phyloP scores from a whole-genome alignment of 352 stramenopile species.

The Phytophthora pseudosyringae region DNA sequence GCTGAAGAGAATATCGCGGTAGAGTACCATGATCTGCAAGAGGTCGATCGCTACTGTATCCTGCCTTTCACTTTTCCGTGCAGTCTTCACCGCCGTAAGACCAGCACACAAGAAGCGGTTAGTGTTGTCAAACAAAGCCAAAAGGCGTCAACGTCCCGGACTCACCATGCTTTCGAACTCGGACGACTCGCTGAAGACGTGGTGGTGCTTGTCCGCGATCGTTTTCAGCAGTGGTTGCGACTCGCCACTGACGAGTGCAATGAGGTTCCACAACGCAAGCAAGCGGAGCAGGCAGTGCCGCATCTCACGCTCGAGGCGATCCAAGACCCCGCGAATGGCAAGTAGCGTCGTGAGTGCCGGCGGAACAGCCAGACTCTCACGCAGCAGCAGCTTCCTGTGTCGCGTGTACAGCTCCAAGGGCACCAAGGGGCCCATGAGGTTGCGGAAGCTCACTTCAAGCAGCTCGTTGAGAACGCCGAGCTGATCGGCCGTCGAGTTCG shows the following conservation, averaged over 20 bases:
- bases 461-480: constrained; percentile 63
- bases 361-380: constrained; percentile 46
- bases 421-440: constrained; percentile 64
- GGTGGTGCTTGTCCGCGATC: constrained; percentile 58
- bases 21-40: constrained; percentile 64
- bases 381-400: constrained; percentile 47
- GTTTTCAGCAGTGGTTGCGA: constrained; percentile 46
- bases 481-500: constrained; percentile 27
- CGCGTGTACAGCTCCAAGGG: constrained; percentile 48
- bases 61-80: constrained; percentile 43
- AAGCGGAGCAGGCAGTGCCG: constrained; percentile 61
- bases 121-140: background rate
- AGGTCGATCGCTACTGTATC: constrained; percentile 58
- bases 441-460: constrained; percentile 72
- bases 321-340: constrained; percentile 52
- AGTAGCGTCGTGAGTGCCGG: constrained; percentile 50
- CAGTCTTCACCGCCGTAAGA: constrained; percentile 31
- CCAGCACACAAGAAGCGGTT: background rate
- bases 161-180: constrained; percentile 72
- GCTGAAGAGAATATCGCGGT: constrained; percentile 73
- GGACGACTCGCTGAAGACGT: constrained; percentile 65
- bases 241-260: constrained; percentile 44
- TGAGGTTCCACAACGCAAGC: constrained; percentile 60
- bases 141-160: background rate
- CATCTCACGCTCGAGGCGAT: constrained; percentile 52